Base-by-base conservation (phyloP, 2,329 filamentous ascomycete species). In the Aaosphaeria arxii region DNA sequence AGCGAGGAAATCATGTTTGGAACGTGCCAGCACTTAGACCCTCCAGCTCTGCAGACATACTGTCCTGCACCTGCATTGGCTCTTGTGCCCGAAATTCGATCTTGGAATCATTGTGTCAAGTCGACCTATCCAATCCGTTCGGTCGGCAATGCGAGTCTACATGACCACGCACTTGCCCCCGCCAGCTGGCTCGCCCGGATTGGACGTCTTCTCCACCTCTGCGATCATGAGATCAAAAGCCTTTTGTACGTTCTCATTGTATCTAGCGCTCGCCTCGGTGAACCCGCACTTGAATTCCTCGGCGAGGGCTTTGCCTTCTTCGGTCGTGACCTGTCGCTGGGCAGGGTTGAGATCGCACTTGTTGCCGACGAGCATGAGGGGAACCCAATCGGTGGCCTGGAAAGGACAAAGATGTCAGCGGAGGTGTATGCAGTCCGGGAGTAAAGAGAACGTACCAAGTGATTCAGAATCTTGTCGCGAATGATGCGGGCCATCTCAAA, bases 401-500 rank as follows among this genome's bases (percentile, higher is more conserved):
- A 46, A 30, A 31, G 17, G 44, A 31, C 29, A 7, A 28, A 6
- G 29, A 40, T 45, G 52, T 61, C 43, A 60, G 54, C 43, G 9
- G 30, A 7, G 30, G 32, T 40, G 48, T 44, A 30, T 24, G 24
- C 52, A 33, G 45, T 9, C 7, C 41, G 48, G 40, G 30, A 39
- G 40, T 40, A 33, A 50, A 5, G 45, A 40, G 39, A 30, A 72
- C 85, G 67, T 76, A 96, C 92, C 55, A 97, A 76, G 69, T 97
- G 92, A 70, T 96, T 96, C 49, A 99, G 77, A 54, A 99, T 96
- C 80, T 97, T 99, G 71, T 97, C 92, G 29, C 91, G 82, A 58
- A 99, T 96, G 51, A 96, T 90, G 64, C 89, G 85, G 44, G 96
- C 87, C 92, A 97, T 99, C 70, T 99, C 94, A 66, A 96, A 97